Percentiles rank a stretch among this genome's conserved stretches.
phyloP scores from a whole-genome alignment of 768 basidiomycete species.

The Aureoboletus auriporus region DNA sequence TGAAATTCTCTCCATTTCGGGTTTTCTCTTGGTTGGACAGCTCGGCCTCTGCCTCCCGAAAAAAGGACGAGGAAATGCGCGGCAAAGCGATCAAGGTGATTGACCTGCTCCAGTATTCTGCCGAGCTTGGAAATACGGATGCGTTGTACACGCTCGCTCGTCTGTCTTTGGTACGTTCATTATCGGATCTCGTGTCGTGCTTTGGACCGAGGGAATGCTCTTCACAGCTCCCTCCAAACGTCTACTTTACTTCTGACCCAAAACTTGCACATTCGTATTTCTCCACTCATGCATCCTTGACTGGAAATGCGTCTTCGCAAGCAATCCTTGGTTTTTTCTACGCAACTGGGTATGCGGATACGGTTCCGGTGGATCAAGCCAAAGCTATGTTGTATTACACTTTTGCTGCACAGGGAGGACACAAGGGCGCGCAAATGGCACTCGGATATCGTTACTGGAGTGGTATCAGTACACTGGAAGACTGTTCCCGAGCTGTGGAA shows the following conservation, averaged over 20 bases:
- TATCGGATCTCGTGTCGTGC: background rate
- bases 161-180: conserved; percentile 56
- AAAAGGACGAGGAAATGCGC: conserved; percentile 61
- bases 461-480: conserved; percentile 87
- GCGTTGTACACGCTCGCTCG: conserved; percentile 66
- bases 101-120: conserved; percentile 76
- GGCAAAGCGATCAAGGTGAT: conserved; percentile 78
- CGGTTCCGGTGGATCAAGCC: conserved; percentile 64
- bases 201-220: background rate
- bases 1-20: conserved; percentile 50
- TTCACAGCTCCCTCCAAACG: conserved; percentile 67
- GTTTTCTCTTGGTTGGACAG: conserved; percentile 39
- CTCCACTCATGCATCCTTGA: conserved; percentile 54
- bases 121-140: conserved; percentile 71
- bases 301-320: conserved; percentile 87
- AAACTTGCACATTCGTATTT: conserved; percentile 61
- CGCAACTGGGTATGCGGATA: conserved; percentile 72
- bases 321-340: conserved; percentile 84
- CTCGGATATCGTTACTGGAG: conserved; percentile 94
- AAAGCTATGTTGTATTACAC: conserved; percentile 91
- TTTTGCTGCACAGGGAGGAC: conserved; percentile 85
- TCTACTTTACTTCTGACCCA: conserved; percentile 60
- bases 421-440: conserved; percentile 88
- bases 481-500: conserved; percentile 74
- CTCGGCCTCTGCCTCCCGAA: conserved; percentile 42